phyloP scores from a whole-genome alignment of 2,329 filamentous ascomycete species.

The Rhytidhysteron rufulum region DNA sequence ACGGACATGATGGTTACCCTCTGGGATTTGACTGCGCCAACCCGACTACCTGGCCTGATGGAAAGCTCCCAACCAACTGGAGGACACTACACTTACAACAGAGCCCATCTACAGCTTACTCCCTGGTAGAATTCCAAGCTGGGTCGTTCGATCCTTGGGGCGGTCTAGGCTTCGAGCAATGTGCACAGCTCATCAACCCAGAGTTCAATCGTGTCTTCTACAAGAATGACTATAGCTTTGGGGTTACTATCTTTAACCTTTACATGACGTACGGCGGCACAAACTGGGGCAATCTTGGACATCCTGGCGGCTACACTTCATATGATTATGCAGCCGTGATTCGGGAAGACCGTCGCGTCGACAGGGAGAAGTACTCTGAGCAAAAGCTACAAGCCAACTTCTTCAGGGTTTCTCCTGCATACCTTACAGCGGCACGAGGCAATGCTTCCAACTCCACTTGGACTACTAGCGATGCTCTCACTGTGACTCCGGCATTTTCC shows the following conservation, averaged over 20 bases:
- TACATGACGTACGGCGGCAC: conserved; percentile 81
- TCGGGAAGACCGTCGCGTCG: conserved; percentile 63
- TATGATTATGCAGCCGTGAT: conserved; percentile 64
- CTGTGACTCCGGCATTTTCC: conserved; percentile 60
- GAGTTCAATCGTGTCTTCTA: conserved; percentile 77
- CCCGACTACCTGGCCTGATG: conserved; percentile 58
- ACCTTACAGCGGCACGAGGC: conserved; percentile 50
- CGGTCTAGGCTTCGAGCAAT: conserved; percentile 65
- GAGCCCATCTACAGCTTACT: conserved; percentile 63
- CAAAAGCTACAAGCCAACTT: conserved; percentile 75
- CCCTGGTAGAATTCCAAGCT: conserved; percentile 62
- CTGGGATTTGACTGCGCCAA: conserved; percentile 59
- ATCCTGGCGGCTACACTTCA: conserved; percentile 55
- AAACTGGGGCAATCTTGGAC: conserved; percentile 78
- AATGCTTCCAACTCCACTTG: conserved; percentile 24
- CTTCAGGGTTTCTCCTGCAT: conserved; percentile 66
- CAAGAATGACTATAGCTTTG: conserved; percentile 68
- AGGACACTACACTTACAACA: conserved; percentile 53
- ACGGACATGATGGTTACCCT: conserved; percentile 64
- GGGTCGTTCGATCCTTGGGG: conserved; percentile 74
- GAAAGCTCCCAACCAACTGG: conserved; percentile 55
- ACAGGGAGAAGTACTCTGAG: conserved; percentile 74
- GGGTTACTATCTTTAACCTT: conserved; percentile 64
- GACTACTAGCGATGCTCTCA: conserved; percentile 46
- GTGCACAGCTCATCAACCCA: conserved; percentile 62